Evolutionary conservation across 345 rosid genomes (phyloP), one percentile per base, ranked within the genome.

Genomic region (Jatropha curcas): DNA sequence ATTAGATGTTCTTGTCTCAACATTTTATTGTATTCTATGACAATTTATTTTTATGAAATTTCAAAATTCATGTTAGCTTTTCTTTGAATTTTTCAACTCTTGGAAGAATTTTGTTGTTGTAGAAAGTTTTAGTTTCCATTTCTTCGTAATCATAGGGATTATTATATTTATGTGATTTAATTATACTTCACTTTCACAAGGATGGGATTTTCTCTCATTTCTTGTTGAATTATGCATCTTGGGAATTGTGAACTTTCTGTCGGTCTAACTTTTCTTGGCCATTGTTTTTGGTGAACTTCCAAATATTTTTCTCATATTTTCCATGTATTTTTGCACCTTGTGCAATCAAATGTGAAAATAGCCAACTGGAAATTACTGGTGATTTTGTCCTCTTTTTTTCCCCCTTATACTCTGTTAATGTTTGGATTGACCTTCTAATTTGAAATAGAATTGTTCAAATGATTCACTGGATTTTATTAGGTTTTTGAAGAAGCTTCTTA

Each of bases 401-500:
- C n/a, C n/a, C n/a, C n/a, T n/a, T n/a, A 62, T 56, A 56, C 25
- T 56, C 60, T 30, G 30, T 60, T 2, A 43, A 6, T 48, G n/a
- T 48, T 19, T 48, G 7, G 53, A 7, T 17, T 48, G 53, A 17
- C n/a, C 52, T 48, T 3, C 4, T 17, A 13, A 14, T 48, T 16
- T 16, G 17, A 17, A 5, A 13, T 65, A 43, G 43, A 43, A 7
- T 45, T 65, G 14, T 45, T 66, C 31, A 48, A 20, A 48, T 58
- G 19, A 30, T 66, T 73, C 1, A 67, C 65, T 78, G 60, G 53
- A 34, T 57, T 71, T 73, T 65, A 66, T 71, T 76, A 95, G 98
- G 98, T 92, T 95, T 84, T 87, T 95, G 87, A 92, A 77, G 50
- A 92, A 95, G 79, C 92, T 92, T 81, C 91, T 92, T 52, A 95